Base-by-base conservation (phyloP, 2,329 filamentous ascomycete genomes). In the Ophiostoma sp. region DNA sequence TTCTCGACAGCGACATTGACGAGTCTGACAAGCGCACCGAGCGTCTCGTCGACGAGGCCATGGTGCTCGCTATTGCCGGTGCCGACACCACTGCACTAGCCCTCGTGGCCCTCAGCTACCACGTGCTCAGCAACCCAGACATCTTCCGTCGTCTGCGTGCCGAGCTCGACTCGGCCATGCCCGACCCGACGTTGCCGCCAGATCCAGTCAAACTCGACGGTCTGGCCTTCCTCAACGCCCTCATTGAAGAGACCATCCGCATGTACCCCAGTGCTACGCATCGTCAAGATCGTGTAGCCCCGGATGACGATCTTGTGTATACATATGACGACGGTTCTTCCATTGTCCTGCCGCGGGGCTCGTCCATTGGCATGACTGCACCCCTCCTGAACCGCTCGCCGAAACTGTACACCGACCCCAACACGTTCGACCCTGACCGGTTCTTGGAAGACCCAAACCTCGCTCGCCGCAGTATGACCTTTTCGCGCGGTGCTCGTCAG, bases 41-140 rank as follows among this genome's bases (percentile, higher is more conserved):
- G 31, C 66, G 66, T n/a, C 25, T 69, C 3, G 66, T 69, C 45
- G 66, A 69, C 45, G 66, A 69, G 28, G 66, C 66, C 45, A 69
- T 69, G 66, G 28, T 69, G 9, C 45, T 69, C 2, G 66, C 66
- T 15, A 52, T 69, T 36, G 66, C 66, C 28, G 66, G 66, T 2
- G 28, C 45, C 19, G 66, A 69, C 45, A 69, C 66, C 15, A 69
- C 66, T 7, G 45, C 66, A 2, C 9, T 15, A 8, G 11, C 66
- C 3, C 66, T 69, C 28, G 17, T 31, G 17, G 45, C 19, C 11
- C 8, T 69, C 28, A 36, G 17, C 42, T 69, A 69, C 28, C 42
- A 55, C 19, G 66, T 69, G 2, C 45, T 69, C 17, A 69, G 66
- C 66, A 22, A 55, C 25, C 45, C 66, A 11, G 19, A 31, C 45